phyloP scores from a whole-genome alignment of 148 eudicot genomes.

The Amaranthus palmeri region DNA sequence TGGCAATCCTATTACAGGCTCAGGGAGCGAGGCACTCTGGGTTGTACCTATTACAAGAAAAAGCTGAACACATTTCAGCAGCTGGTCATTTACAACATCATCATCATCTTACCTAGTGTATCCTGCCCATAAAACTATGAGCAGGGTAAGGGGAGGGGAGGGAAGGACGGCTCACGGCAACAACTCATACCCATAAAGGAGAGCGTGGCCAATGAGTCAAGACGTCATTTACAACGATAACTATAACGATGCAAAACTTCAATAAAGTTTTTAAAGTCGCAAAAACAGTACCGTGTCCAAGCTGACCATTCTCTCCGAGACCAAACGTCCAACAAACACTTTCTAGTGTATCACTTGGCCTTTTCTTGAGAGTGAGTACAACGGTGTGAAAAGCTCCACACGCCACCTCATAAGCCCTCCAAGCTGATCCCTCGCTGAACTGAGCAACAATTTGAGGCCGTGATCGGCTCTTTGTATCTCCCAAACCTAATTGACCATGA shows the following conservation, averaged over 20 bases:
- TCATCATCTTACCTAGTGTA: too few relatives aligned
- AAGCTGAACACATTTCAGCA: too few relatives aligned
- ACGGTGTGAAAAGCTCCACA: slow-evolving; percentile 83
- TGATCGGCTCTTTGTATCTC: slow-evolving; percentile 54
- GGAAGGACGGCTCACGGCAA: too few relatives aligned
- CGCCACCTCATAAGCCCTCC: slow-evolving; percentile 62
- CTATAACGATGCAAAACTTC: not conserved
- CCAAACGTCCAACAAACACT: slow-evolving; percentile 87
- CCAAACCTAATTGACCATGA: slow-evolving; percentile 82
- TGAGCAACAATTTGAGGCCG: slow-evolving; percentile 46
- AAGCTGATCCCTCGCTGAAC: slow-evolving; percentile 43
- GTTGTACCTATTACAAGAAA: slow-evolving; percentile 29
- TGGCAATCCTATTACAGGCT: slow-evolving; percentile 47
- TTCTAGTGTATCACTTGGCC: slow-evolving; percentile 38
- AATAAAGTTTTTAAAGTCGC: not conserved
- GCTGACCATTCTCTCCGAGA: slow-evolving; percentile 80
- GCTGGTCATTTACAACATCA: too few relatives aligned
- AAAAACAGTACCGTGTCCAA: slow-evolving; percentile 49
- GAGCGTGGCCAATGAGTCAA: too few relatives aligned
- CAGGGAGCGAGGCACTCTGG: slow-evolving; percentile 43
- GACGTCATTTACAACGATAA: too few relatives aligned
- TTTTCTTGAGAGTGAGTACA: slow-evolving; percentile 49
- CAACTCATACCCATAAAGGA: too few relatives aligned
- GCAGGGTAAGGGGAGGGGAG: too few relatives aligned
- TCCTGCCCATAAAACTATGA: too few relatives aligned